phyloP scores from a whole-genome alignment of 2,329 filamentous ascomycete genomes.

The Neofusicoccum laricinum region DNA sequence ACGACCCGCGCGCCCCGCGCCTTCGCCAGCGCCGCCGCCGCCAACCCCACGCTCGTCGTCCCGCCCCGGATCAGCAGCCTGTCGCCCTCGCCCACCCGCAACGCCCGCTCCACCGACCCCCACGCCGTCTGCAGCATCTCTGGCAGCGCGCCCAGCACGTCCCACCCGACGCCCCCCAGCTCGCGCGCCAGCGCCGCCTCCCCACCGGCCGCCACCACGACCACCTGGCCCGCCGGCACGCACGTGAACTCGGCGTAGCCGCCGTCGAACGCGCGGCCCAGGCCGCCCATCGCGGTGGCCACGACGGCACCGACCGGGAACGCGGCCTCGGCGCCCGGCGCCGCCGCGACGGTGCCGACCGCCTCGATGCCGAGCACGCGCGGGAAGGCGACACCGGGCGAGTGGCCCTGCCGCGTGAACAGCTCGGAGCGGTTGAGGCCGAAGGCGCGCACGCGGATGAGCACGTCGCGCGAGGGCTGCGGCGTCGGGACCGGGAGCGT shows the following conservation, averaged over 20 bases:
- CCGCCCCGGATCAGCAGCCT: constrained; percentile 49
- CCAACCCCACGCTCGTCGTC: constrained; percentile 48
- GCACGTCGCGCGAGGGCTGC: constrained; percentile 41
- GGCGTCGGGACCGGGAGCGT: constrained; percentile 9
- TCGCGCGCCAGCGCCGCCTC: too few species aligned
- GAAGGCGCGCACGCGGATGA: constrained; percentile 44
- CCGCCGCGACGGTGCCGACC: constrained; percentile 40
- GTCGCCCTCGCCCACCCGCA: constrained; percentile 41
- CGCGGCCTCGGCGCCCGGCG: constrained; percentile 25
- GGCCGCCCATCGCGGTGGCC: constrained; percentile 37
- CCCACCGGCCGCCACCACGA: constrained; percentile 72
- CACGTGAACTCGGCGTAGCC: constrained; percentile 51
- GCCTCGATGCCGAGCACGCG: constrained; percentile 50
- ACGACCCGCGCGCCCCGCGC: constrained; percentile 40
- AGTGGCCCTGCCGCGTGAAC: constrained; percentile 47
- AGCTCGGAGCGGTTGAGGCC: constrained; percentile 49
- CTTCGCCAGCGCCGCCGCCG: constrained; percentile 46
- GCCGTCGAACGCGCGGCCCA: constrained; percentile 42
- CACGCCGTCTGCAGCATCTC: constrained; percentile 54
- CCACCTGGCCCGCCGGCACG: constrained; percentile 59
- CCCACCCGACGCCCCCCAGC: too few species aligned
- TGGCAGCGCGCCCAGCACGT: constrained; percentile 45
- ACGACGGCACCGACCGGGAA: constrained; percentile 42
- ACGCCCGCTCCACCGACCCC: constrained; percentile 40
- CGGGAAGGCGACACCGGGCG: constrained; percentile 40